These are phyloP conservation scores for Cladosporium colombiae DNA, from an alignment of 2,329 filamentous ascomycete genomes.

Conservation along the genomic window DNA sequence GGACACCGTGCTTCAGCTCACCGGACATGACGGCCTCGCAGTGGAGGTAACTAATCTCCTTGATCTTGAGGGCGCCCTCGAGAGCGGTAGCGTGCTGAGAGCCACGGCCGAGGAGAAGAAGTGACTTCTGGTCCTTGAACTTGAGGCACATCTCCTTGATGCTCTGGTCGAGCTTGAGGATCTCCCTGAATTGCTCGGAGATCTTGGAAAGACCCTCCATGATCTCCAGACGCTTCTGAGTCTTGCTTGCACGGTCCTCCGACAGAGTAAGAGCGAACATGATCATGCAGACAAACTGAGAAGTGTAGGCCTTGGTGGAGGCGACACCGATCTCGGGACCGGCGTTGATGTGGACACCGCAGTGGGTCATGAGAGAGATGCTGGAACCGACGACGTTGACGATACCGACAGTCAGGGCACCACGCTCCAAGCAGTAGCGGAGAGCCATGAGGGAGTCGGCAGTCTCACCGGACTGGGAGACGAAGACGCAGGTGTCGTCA, in stretches of 20 bases:
- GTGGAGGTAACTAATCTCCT: conserved; percentile 99
- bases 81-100: conserved; percentile 96
- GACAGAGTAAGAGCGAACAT: conserved; percentile 98
- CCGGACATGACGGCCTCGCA: conserved; percentile 99
- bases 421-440: conserved; percentile 96
- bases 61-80: conserved; percentile 97
- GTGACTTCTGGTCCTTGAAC: conserved; percentile 96
- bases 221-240: conserved; percentile 87
- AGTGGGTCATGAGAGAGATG: conserved; percentile 98
- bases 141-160: conserved; percentile 94
- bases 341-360: conserved; percentile 99
- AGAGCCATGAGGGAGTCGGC: conserved; percentile 97
- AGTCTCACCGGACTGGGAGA: conserved; percentile 98
- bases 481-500: conserved; percentile 98
- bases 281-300: conserved; percentile 99
- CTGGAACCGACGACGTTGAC: conserved; percentile 98
- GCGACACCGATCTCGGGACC: conserved; percentile 98
- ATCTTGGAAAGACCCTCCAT: conserved; percentile 89
- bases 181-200: conserved; percentile 87
- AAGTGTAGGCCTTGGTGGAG: conserved; percentile 98
- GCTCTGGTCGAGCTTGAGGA: conserved; percentile 84
- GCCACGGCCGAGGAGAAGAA: conserved; percentile 89
- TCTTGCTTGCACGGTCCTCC: conserved; percentile 95
- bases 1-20: conserved; percentile 97
- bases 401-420: conserved; percentile 94